These are phyloP conservation scores for Piloderma croceum DNA, from an alignment of 768 basidiomycete species.

Conservation along the genomic window DNA sequence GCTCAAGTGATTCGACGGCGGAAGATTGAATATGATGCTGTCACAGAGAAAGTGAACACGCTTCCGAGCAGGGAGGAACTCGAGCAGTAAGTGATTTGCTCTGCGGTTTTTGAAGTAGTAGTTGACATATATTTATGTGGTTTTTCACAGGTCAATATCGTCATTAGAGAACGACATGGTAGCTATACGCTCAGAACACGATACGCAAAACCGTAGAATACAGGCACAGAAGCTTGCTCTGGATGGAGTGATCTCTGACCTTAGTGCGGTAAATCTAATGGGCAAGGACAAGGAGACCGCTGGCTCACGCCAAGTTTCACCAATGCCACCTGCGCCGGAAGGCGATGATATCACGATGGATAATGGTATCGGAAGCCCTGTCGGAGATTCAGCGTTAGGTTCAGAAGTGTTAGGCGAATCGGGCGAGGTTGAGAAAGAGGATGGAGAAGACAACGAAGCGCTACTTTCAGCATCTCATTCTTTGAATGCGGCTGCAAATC, in stretches of 20 bases:
- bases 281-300: conserved; percentile 59
- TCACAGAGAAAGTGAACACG: conserved; percentile 78
- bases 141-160: conserved; percentile 59
- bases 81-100: conserved; percentile 52
- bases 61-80: conserved; percentile 73
- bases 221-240: conserved; percentile 64
- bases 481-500: conserved; percentile 27
- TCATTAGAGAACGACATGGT: conserved; percentile 74
- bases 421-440: conserved; percentile 38
- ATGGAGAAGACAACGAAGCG: conserved; percentile 31
- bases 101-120: background rate
- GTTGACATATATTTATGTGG: conserved; percentile 3
- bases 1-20: conserved; percentile 69
- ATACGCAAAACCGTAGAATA: conserved; percentile 61
- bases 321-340: conserved; percentile 48
- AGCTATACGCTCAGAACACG: conserved; percentile 69
- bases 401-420: conserved; percentile 36
- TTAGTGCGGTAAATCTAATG: conserved; percentile 56
- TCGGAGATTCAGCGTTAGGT: conserved; percentile 27
- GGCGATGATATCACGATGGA: conserved; percentile 13
- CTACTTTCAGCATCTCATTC: conserved; percentile 22
- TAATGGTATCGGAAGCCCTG: conserved; percentile 17
- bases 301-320: conserved; percentile 36
- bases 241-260: conserved; percentile 57
- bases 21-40: conserved; percentile 83